Evolutionary conservation across 495 filamentous ascomycete species (phyloP), one percentile per base, ranked within the genome.

Genomic region (Staphylotrichum tortipilum): DNA sequence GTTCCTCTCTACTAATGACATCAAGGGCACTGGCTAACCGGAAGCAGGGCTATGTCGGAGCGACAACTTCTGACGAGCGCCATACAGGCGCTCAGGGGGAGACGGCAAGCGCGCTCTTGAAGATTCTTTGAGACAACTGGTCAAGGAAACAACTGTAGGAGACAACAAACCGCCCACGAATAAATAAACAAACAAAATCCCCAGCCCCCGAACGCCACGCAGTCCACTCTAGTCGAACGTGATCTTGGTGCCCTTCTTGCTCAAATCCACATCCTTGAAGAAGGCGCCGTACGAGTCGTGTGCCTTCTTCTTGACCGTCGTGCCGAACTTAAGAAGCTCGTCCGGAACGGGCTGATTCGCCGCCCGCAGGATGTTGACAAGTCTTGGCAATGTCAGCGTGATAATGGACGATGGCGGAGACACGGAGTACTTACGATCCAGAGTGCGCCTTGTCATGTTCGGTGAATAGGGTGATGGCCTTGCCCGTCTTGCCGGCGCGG

Each of bases 271-370:
- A 36, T 95, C 86, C 65, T 90, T 95, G 73, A 80, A 94, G 60
- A 95, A 96, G 1, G 88, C 86, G 37, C 92, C 92, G 63, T 96
- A 98, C 8, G 82, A 82, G 46, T 85, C 85, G 67, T 98, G 91
- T 35, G 79, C 80, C 86, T 96, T 97, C 77, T 94, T 95, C 78
- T 96, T 97, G 26, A 98, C 92, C 12, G 90, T 96, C n/a, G 86
- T 91, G 46, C 92, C 92, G 54, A 95, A 98, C 61, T 92, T 95
- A 53, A 95, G 65, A 30, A 97, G 68, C 11, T 82, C 84, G 30
- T 95, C 88, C 4, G 92, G 92, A 1, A 98, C 85, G 5, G 81
- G 75, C 61, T 97, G 92, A 42, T 86, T 85, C 5, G 92, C 90
- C 9, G 81, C 86, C 63, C 85, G 89, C 31, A 98, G 75, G 41